Evolutionary conservation across 176 grass and related monocot genomes (phyloP).

Genomic region (Eleusine coracana): DNA sequence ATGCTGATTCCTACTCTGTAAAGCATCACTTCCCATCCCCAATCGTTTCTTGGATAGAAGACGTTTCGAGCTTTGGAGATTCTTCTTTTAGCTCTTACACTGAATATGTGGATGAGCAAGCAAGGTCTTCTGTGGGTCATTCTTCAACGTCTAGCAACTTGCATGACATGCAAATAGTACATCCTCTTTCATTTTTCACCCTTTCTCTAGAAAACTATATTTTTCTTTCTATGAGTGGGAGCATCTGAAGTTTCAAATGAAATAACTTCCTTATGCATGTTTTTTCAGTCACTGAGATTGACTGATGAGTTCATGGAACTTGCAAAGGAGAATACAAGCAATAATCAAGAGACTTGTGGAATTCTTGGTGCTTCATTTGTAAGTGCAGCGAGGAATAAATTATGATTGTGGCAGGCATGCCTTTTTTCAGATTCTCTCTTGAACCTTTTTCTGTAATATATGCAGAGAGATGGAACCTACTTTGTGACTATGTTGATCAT

Average conservation of each 20-base stretch:
- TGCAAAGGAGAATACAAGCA: slow-evolving; percentile 90
- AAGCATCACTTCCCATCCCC: slow-evolving; percentile 75
- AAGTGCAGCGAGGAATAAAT: slow-evolving; percentile 39
- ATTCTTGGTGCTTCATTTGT: slow-evolving; percentile 96
- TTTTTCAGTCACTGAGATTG: slow-evolving; percentile 75
- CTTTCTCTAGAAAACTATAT: background rate
- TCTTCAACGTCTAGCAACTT: slow-evolving; percentile 65
- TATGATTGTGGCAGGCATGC: background rate
- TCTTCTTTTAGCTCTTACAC: slow-evolving; percentile 55
- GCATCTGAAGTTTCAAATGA: slow-evolving; percentile 16
- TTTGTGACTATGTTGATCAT: slow-evolving; percentile 92
- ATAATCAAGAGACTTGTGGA: slow-evolving; percentile 87
- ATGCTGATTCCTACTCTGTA: slow-evolving; percentile 45
- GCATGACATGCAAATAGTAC: slow-evolving; percentile 86
- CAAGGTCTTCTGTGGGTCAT: slow-evolving; percentile 42
- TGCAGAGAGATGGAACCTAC: slow-evolving; percentile 76
- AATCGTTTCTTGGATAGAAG: slow-evolving; percentile 89
- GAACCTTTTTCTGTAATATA: slow-evolving; percentile 25
- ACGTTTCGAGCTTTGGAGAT: slow-evolving; percentile 51
- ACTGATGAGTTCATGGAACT: slow-evolving; percentile 97
- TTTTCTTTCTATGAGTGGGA: background rate
- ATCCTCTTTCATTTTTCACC: slow-evolving; percentile 29
- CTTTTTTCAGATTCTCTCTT: slow-evolving; percentile 21
- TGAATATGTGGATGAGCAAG: slow-evolving; percentile 48
- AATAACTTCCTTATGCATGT: slow-evolving; percentile 26